Conservation (phyloP, 202 grass and related monocot species). For the Thinopyrum obtusiflorum region DNA sequence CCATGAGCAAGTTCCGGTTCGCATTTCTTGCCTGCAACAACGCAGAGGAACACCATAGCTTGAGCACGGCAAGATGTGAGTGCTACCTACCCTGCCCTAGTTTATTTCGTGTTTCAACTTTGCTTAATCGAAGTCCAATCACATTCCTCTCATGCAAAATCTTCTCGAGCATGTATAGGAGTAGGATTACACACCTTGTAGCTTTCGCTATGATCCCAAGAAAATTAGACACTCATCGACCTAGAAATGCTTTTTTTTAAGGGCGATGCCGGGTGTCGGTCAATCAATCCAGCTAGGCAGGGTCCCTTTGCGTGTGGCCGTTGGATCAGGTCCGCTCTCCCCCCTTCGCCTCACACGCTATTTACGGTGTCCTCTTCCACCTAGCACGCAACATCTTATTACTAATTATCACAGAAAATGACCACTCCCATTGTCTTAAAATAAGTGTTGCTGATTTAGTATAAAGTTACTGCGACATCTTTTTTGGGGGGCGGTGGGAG, state of each 20-base stretch:
- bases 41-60: background rate
- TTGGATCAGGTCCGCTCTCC: too few relatives aligned
- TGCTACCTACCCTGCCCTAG: background rate
- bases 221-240: background rate
- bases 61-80: background rate
- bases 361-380: too few relatives aligned
- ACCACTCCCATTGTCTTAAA: too few relatives aligned
- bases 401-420: too few relatives aligned
- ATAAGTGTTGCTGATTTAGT: too few relatives aligned
- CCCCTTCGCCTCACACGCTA: too few relatives aligned
- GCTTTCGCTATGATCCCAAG: background rate
- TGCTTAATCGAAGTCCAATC: background rate
- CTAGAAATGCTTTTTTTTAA: background rate
- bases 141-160: background rate
- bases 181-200: background rate
- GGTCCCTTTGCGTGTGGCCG: too few relatives aligned
- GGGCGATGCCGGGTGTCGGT: too few relatives aligned
- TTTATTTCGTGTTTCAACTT: background rate
- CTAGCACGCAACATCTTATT: too few relatives aligned
- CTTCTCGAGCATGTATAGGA: background rate
- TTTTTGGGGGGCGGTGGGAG: too few relatives aligned
- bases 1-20: background rate
- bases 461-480: too few relatives aligned
- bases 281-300: too few relatives aligned
- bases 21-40: background rate